These are phyloP conservation scores for Wickerhamiella alocasiicola DNA, from an alignment of 805 yeast genomes.

Conservation along the genomic window DNA sequence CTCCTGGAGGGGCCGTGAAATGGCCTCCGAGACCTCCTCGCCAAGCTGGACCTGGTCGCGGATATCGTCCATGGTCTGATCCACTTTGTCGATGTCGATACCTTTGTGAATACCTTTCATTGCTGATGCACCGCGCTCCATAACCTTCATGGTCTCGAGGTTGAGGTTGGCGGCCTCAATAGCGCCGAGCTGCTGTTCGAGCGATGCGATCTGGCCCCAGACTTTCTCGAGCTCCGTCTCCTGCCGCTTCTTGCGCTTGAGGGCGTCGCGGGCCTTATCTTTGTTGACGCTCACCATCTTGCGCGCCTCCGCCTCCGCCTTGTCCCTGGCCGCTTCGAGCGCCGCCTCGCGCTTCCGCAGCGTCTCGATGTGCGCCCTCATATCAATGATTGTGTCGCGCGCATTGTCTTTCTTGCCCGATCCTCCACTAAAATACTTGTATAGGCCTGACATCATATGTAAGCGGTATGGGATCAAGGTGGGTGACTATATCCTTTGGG, in stretches of 20 bases:
- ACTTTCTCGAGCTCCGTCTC: conserved; percentile 69
- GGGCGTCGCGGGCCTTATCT: conserved; percentile 69
- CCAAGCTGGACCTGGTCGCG: conserved; percentile 92
- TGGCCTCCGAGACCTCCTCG: conserved; percentile 92
- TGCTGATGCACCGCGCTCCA: conserved; percentile 95
- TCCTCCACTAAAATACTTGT: conserved; percentile 41
- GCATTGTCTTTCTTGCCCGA: conserved; percentile 66
- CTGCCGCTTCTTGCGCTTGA: conserved; percentile 73
- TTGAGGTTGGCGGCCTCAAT: conserved; percentile 93
- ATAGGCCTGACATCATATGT: conserved; percentile 7
- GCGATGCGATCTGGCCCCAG: conserved; percentile 75
- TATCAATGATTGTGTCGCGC: conserved; percentile 79
- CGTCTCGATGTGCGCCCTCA: conserved; percentile 80
- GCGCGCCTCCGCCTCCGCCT: conserved; percentile 71
- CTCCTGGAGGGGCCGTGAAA: conserved; percentile 86
- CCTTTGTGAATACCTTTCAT: conserved; percentile 94
- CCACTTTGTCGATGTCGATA: conserved; percentile 91
- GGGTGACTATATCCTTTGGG: too few relatives aligned
- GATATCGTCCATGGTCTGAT: conserved; percentile 94
- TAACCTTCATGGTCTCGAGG: conserved; percentile 95
- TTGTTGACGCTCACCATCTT: conserved; percentile 61
- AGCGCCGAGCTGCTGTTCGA: conserved; percentile 80
- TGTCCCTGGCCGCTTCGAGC: conserved; percentile 68
- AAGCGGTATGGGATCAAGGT: background rate
- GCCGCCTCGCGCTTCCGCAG: conserved; percentile 73